These are phyloP conservation scores for Cladosporium colombiae DNA, from an alignment of 2,329 filamentous ascomycete species.

Conservation along the genomic window DNA sequence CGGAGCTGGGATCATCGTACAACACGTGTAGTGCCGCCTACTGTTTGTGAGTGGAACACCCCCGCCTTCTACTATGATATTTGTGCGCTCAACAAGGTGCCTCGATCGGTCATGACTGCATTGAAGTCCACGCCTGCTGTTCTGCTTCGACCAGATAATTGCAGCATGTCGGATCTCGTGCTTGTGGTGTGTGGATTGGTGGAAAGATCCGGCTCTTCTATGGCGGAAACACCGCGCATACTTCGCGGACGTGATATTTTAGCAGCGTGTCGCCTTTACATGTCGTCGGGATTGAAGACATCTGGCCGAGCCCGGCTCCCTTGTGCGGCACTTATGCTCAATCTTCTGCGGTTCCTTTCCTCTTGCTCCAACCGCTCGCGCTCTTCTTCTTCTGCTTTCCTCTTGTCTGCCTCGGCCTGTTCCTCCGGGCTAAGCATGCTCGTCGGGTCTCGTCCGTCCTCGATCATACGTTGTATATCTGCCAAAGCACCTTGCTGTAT, in stretches of 20 bases:
- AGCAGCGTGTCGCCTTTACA: constrained; percentile 17
- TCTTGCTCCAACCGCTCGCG: constrained; percentile 39
- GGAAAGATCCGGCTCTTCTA: not conserved
- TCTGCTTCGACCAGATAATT: not conserved
- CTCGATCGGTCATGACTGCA: not conserved
- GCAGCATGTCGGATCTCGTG: not conserved
- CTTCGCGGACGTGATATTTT: not conserved
- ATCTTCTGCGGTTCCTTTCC: constrained; percentile 24
- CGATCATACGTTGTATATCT: constrained; percentile 58
- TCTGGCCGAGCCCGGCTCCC: constrained; percentile 25
- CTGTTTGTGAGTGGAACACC: not conserved
- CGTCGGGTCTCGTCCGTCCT: constrained; percentile 62
- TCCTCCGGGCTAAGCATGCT: constrained; percentile 46
- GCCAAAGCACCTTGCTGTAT: constrained; percentile 70
- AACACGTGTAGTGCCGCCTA: not conserved
- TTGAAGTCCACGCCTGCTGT: not conserved
- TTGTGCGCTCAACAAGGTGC: not conserved
- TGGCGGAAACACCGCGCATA: not conserved
- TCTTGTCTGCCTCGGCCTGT: constrained; percentile 41
- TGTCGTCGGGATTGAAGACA: constrained; percentile 40
- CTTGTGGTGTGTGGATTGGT: not conserved
- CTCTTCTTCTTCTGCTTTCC: constrained; percentile 42
- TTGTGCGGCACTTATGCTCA: constrained; percentile 21
- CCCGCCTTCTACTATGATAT: not conserved
- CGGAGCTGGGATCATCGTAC: not conserved